Percentiles rank a stretch among this genome's conserved stretches.
Evolutionary conservation across 305 asterid species (phyloP).

Genomic region (Fraxinus baroniana): DNA sequence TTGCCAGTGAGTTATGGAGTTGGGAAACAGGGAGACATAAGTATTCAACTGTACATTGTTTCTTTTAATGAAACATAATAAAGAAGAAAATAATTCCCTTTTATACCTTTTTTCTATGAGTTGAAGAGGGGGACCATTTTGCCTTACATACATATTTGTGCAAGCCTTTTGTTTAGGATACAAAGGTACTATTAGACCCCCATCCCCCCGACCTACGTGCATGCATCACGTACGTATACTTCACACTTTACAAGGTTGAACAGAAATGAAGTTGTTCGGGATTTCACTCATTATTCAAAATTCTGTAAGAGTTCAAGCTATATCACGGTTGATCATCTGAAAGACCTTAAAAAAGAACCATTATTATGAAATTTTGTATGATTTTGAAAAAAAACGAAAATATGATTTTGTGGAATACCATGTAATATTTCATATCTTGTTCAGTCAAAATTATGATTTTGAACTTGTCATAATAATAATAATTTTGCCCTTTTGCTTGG

Average conservation of each 20-base stretch:
- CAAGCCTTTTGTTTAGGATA: not conserved
- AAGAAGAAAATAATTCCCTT: not conserved
- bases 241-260: not conserved
- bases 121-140: conserved; percentile 13
- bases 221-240: not conserved
- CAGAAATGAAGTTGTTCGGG: too few species aligned
- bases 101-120: not conserved
- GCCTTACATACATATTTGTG: not conserved
- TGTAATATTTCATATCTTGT: not conserved
- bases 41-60: conserved; percentile 37
- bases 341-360: too few species aligned
- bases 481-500: not conserved
- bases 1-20: not conserved
- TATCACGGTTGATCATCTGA: too few species aligned
- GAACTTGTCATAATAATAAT: too few species aligned
- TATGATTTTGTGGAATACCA: not conserved
- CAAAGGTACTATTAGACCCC: not conserved
- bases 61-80: conserved; percentile 65
- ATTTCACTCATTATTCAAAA: too few species aligned
- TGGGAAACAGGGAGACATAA: conserved; percentile 19
- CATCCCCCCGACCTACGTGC: not conserved
- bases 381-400: too few species aligned
- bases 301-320: too few species aligned
- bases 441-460: too few species aligned
- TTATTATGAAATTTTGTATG: too few species aligned